These are phyloP conservation scores for Diospyros lotus DNA, from an alignment of 148 eudicot genomes.

Conservation along the genomic window DNA sequence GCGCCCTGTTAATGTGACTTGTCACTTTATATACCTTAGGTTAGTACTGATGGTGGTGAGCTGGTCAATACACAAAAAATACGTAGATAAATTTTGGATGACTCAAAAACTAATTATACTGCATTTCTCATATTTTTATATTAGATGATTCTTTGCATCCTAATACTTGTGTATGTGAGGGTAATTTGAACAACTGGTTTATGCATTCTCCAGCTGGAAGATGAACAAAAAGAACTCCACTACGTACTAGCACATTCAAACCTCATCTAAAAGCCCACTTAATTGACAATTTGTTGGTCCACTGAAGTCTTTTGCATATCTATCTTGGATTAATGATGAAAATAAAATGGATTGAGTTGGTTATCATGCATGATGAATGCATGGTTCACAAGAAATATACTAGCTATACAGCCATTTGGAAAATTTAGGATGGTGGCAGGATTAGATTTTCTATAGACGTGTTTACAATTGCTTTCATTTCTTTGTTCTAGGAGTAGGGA, in stretches of 20 bases:
- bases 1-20: no score
- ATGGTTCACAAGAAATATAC: not conserved
- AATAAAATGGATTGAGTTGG: not conserved
- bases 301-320: not conserved
- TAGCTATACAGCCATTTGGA: not conserved
- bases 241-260: not conserved
- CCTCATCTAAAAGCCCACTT: conserved; percentile 1
- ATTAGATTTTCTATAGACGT: not conserved
- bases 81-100: not conserved
- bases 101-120: no score
- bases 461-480: not conserved
- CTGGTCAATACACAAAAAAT: not conserved
- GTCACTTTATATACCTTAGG: no score
- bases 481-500: no score
- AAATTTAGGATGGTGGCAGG: not conserved
- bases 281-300: not conserved
- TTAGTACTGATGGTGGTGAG: not conserved
- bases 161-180: not conserved
- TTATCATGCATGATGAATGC: not conserved
- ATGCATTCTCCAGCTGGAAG: not conserved
- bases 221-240: not conserved
- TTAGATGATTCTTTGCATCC: no score
- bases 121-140: not conserved
- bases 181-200: not conserved
- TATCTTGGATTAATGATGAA: not conserved